phyloP scores from a whole-genome alignment of 108 stramenopile species.

The Phaeodactylum tricornutum region DNA sequence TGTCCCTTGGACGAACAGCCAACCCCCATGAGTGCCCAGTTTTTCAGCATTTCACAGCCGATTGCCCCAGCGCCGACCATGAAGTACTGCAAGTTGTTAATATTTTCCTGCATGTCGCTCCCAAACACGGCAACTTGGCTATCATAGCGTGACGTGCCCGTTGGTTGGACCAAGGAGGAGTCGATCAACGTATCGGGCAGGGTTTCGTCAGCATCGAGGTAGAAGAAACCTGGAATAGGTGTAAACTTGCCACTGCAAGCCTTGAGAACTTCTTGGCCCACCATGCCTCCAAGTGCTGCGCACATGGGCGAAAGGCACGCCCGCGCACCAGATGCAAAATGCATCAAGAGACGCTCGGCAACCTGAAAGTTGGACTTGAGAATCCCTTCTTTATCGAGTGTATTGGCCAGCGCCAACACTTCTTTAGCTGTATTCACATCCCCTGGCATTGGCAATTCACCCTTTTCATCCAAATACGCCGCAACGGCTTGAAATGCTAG shows the following conservation, averaged over 20 bases:
- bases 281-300: constrained; percentile 92
- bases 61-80: constrained; percentile 99
- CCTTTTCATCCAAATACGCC: constrained; percentile 33
- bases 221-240: constrained; percentile 94
- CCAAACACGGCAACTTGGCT: constrained; percentile 80
- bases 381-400: constrained; percentile 36
- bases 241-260: constrained; percentile 97
- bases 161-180: constrained; percentile 44
- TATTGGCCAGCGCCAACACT: constrained; percentile 64
- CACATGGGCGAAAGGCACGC: constrained; percentile 92
- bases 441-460: constrained; percentile 74
- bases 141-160: constrained; percentile 70
- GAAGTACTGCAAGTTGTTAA: constrained; percentile 76
- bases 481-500: constrained; percentile 77
- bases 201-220: constrained; percentile 92
- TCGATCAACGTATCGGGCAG: constrained; percentile 78
- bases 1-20: constrained; percentile 74
- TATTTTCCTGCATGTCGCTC: constrained; percentile 62
- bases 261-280: constrained; percentile 99
- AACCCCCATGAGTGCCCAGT: constrained; percentile 98
- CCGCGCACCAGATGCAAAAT: constrained; percentile 71
- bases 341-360: constrained; percentile 54
- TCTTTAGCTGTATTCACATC: constrained; percentile 53
- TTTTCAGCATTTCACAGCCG: constrained; percentile 99
- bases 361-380: constrained; percentile 15